Conservation (phyloP, 305 asterid genomes). For the Rubia tinctorum region DNA sequence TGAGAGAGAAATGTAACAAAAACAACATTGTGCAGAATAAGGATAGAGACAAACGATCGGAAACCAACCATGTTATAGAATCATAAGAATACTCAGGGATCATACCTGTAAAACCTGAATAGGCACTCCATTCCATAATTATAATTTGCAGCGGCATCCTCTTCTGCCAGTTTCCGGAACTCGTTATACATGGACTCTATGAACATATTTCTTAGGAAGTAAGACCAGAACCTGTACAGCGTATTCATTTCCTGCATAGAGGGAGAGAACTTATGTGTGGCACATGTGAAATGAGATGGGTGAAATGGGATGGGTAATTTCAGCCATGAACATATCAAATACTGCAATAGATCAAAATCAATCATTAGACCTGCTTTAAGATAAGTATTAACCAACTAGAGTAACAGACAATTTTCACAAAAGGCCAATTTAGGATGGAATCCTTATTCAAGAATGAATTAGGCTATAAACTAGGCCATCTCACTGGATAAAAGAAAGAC, state of each 20-base stretch:
- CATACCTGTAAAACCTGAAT: conserved; percentile 83
- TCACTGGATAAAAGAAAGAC: not conserved
- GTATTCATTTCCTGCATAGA: conserved; percentile 92
- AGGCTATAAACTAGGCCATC: not conserved
- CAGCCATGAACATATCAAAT: not conserved
- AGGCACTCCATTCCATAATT: conserved; percentile 81
- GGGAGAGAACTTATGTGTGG: not conserved
- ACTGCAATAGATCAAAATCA: not conserved
- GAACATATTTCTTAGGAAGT: conserved; percentile 68
- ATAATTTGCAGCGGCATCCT: conserved; percentile 84
- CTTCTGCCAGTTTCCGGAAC: conserved; percentile 66
- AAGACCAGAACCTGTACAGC: conserved; percentile 86
- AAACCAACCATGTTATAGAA: not conserved
- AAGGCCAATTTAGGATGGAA: not conserved
- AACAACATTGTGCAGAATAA: not conserved
- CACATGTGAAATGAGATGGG: not conserved
- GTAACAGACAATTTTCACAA: not conserved
- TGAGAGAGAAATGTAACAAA: conserved; percentile 1
- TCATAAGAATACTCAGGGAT: conserved; percentile 1
- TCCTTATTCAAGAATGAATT: not conserved
- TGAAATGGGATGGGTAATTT: too few species aligned
- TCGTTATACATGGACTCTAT: conserved; percentile 76
- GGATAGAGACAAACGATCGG: not conserved
- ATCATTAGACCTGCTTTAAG: not conserved
- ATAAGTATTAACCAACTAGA: not conserved